Base-by-base conservation (phyloP, 2,329 filamentous ascomycete species). In the Ophiostoma perfectum region DNA sequence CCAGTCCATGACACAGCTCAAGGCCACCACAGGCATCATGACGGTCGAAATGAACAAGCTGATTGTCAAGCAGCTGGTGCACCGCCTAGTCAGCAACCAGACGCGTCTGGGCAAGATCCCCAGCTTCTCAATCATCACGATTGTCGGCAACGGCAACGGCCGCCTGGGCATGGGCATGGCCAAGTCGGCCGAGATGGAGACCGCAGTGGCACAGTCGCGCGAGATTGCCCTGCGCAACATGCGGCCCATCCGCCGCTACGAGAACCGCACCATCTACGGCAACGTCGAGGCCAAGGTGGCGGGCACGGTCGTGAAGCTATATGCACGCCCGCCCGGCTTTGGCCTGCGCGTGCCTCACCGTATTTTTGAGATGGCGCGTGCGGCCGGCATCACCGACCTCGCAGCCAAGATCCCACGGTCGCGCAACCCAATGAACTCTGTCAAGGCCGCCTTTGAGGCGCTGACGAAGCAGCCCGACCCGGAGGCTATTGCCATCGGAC, bases 381-480 rank as follows among this genome's bases (percentile, higher is more conserved):
- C 89, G 65, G 90, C 88, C 55, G 95, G 95, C 72, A 92, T 99
- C 75, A 84, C 89, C 72, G 95, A 99, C 78, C 86, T 99, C 45
- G 86, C 93, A 16, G 93, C 92, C 65, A 86, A 86, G 73, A 93
- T 96, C 71, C 88, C 89, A 49, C 90, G 94, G 63, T 92, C 92
- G 71, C 87, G 93, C 75, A 98, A 97, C 83, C 92, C 93, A 73
- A 97, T 98, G 93, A 99, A 99, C 82, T 92, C 93, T 18, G 90
- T 97, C 80, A 97, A 97, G 82, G 95, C 95, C 14, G 86, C 92
- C 55, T 91, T 91, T 79, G 79, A 94, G 78, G 94, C 93, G 5
- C 82, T 99, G 71, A 86, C 87, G 78, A 90, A 83, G 81, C 95
- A 99, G 81, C 87, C 87, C 70, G 84, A 96, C 76, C 95, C 95